Percentiles rank a stretch among this genome's conserved stretches.
Evolutionary conservation across 176 grass and related monocot species (phyloP).

Genomic region (Cenchrus americanus): DNA sequence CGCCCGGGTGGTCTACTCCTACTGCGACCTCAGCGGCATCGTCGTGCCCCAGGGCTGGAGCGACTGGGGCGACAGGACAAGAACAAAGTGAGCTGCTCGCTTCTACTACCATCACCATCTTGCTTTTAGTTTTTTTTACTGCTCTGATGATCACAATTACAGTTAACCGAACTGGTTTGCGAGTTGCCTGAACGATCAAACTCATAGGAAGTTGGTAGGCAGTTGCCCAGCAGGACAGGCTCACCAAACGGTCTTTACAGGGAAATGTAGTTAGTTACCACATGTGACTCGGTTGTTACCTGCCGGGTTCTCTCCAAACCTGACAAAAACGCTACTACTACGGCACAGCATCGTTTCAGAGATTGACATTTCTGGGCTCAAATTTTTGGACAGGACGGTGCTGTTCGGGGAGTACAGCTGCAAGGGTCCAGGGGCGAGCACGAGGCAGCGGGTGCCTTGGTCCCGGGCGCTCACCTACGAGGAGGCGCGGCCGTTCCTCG

Average conservation of each 20-base stretch:
- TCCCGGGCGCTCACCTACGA: slow-evolving; percentile 74
- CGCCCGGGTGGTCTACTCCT: slow-evolving; percentile 78
- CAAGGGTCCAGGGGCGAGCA: slow-evolving; percentile 69
- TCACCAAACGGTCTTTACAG: slow-evolving; percentile 38
- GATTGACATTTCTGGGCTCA: slow-evolving; percentile 8
- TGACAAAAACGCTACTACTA: slow-evolving; percentile 19
- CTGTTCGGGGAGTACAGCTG: slow-evolving; percentile 83
- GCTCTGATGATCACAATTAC: background rate
- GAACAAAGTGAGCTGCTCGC: slow-evolving; percentile 63
- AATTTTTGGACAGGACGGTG: slow-evolving; percentile 62
- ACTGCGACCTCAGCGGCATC: slow-evolving; percentile 76
- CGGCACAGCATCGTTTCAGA: background rate
- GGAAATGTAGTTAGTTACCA: slow-evolving; percentile 32
- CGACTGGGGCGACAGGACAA: slow-evolving; percentile 84
- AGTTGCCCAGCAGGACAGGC: slow-evolving; percentile 14
- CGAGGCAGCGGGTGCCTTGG: slow-evolving; percentile 66
- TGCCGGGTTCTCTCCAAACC: background rate
- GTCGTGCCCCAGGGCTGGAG: slow-evolving; percentile 83
- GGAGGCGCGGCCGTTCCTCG: slow-evolving; percentile 75
- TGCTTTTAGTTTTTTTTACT: too few species aligned
- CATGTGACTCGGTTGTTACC: slow-evolving; percentile 16
- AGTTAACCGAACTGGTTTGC: background rate
- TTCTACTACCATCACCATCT: background rate
- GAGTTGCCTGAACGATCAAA: background rate
- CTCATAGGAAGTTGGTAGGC: background rate